A percentile compares a stretch with the other conserved stretches of the same genome.
Conservation (phyloP, 75 land plant genomes). For the Pinus taeda region DNA sequence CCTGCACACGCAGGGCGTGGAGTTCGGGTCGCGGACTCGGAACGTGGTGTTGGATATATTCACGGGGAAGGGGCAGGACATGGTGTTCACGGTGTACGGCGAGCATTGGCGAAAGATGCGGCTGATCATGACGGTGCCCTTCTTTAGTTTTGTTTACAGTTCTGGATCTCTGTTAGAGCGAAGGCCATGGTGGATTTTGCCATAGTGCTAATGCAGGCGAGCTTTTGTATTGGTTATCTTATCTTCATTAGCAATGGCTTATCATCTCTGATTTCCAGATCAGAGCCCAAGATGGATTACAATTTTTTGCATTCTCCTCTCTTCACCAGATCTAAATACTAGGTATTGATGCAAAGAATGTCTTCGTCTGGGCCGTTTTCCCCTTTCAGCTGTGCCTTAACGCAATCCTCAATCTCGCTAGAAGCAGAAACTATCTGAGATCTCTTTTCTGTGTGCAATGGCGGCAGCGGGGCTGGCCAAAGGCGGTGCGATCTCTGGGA, state of each 20-base stretch:
- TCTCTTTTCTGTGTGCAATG: too few species aligned
- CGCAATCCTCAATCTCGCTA: slow-evolving; percentile 5
- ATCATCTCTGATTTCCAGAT: slow-evolving; percentile 24
- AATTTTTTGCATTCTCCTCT: background rate
- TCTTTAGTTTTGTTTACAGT: too few species aligned
- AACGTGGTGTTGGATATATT: slow-evolving; percentile 94
- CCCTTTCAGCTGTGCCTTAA: slow-evolving; percentile 79
- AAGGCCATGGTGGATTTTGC: slow-evolving; percentile 62
- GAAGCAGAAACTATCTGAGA: too few species aligned
- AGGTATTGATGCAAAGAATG: slow-evolving; percentile 35
- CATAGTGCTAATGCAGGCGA: slow-evolving; percentile 73
- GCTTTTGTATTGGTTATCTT: slow-evolving; percentile 74
- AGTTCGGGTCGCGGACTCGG: too few species aligned
- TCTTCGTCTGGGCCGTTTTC: slow-evolving; percentile 57
- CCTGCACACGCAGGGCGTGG: too few species aligned
- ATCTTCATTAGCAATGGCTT: slow-evolving; percentile 80
- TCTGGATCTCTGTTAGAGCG: too few species aligned
- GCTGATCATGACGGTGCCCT: slow-evolving; percentile 85
- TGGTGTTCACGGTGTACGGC: slow-evolving; percentile 95
- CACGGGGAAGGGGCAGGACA: slow-evolving; percentile 93
- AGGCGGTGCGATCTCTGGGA: too few species aligned
- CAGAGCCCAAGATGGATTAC: background rate
- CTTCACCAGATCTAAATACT: slow-evolving; percentile 4
- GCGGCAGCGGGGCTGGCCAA: too few species aligned
- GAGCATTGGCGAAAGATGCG: slow-evolving; percentile 97